Percentiles rank a stretch among this genome's conserved stretches.
phyloP scores from a whole-genome alignment of 352 stramenopile genomes.

The Globisporangium mamillatum region DNA sequence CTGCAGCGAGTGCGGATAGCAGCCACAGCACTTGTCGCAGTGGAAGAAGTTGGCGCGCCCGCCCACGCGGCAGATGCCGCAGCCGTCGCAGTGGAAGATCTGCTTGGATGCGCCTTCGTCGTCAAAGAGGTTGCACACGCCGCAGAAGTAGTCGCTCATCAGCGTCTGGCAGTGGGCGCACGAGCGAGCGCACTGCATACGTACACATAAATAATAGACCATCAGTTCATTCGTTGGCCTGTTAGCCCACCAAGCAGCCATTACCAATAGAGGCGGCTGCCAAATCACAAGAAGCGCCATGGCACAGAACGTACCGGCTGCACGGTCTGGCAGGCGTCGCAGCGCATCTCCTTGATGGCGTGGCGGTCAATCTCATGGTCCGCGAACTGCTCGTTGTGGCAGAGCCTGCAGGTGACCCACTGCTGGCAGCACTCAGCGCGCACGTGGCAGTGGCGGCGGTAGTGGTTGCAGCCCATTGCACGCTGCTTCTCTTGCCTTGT shows the following conservation, averaged over 20 bases:
- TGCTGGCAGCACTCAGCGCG: slow-evolving; percentile 67
- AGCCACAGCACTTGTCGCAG: slow-evolving; percentile 73
- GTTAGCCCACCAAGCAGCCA: not conserved
- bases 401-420: slow-evolving; percentile 75
- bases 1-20: slow-evolving; percentile 67
- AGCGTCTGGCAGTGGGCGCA: slow-evolving; percentile 41
- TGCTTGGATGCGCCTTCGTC: slow-evolving; percentile 54
- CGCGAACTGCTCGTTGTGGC: slow-evolving; percentile 53
- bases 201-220: not conserved
- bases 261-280: not conserved
- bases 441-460: slow-evolving; percentile 61
- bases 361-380: slow-evolving; percentile 78
- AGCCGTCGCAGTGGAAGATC: slow-evolving; percentile 75
- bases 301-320: slow-evolving; percentile 45
- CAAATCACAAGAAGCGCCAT: not conserved
- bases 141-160: slow-evolving; percentile 68
- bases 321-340: slow-evolving; percentile 49
- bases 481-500: not conserved
- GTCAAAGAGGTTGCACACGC: slow-evolving; percentile 74
- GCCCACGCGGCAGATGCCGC: slow-evolving; percentile 75
- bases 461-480: slow-evolving; percentile 46
- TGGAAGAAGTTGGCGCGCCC: slow-evolving; percentile 81
- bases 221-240: not conserved
- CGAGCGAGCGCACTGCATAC: slow-evolving; percentile 43
- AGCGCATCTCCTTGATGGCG: slow-evolving; percentile 68